A percentile compares a stretch with the other conserved stretches of the same genome.
These are phyloP conservation scores for Globisporangium irregulare DNA, from an alignment of 352 stramenopile species.

Conservation along the genomic window DNA sequence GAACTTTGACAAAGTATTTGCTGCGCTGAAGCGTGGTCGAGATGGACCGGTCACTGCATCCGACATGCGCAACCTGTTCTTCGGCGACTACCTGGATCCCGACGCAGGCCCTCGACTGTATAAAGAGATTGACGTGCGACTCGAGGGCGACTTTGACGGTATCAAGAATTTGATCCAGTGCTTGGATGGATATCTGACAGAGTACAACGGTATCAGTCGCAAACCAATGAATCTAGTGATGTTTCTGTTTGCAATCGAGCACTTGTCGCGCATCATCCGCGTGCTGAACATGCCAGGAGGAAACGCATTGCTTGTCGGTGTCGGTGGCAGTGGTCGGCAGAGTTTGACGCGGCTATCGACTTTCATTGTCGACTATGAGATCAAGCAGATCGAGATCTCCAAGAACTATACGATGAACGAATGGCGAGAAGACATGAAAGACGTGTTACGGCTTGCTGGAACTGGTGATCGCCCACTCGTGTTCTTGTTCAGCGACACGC, in stretches of 20 bases:
- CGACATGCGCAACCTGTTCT: constrained; percentile 92
- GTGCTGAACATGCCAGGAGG: constrained; percentile 94
- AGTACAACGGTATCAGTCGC: constrained; percentile 92
- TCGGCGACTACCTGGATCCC: constrained; percentile 89
- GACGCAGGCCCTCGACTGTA: constrained; percentile 78
- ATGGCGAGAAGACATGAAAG: constrained; percentile 95
- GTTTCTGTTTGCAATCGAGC: constrained; percentile 96
- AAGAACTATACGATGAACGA: constrained; percentile 95
- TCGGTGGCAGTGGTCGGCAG: constrained; percentile 91
- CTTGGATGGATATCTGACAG: constrained; percentile 86
- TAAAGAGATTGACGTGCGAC: constrained; percentile 72
- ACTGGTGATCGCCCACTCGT: constrained; percentile 85
- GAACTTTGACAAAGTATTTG: constrained; percentile 89
- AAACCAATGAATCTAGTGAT: constrained; percentile 96
- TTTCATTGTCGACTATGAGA: constrained; percentile 92
- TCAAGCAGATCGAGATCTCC: constrained; percentile 94
- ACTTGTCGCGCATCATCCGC: constrained; percentile 89
- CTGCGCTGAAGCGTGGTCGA: constrained; percentile 60
- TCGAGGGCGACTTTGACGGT: constrained; percentile 70
- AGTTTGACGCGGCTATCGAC: constrained; percentile 90
- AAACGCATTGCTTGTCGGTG: constrained; percentile 92
- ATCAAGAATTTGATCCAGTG: constrained; percentile 79
- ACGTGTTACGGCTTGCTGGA: constrained; percentile 87
- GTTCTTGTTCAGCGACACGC: constrained; percentile 94
- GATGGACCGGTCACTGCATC: constrained; percentile 68